These are phyloP conservation scores for Neopestalotiopsis clavispora DNA, from an alignment of 2,329 filamentous ascomycete genomes.

Conservation along the genomic window DNA sequence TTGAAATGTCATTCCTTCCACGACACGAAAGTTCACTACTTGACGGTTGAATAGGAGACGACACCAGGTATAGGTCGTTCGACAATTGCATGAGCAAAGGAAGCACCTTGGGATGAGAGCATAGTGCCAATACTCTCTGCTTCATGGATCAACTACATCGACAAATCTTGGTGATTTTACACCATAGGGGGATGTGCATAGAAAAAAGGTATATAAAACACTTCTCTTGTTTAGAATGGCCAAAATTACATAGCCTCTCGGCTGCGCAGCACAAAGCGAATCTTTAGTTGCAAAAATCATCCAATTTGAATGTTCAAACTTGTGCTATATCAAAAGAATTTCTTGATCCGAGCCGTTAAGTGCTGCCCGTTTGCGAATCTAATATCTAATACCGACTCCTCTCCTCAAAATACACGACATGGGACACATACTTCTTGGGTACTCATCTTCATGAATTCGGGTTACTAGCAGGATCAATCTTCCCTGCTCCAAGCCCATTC, in stretches of 20 bases:
- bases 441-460: too few species aligned
- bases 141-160: not conserved
- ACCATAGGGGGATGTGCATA: not conserved
- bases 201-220: not conserved
- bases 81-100: not conserved
- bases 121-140: not conserved
- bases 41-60: not conserved
- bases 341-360: too few species aligned
- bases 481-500: too few species aligned
- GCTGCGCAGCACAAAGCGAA: not conserved
- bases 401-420: too few species aligned
- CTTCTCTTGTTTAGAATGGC: not conserved
- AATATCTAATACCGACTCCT: not conserved
- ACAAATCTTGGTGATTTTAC: not conserved
- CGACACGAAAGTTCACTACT: not conserved
- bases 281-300: not conserved
- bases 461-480: too few species aligned
- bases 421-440: too few species aligned
- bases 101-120: not conserved
- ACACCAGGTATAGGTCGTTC: not conserved
- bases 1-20: conserved; percentile 5
- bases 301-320: not conserved
- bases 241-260: not conserved
- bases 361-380: too few species aligned
- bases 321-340: not conserved